Base-by-base conservation (phyloP, 345 rosid species). In the Erucastrum elatum region DNA sequence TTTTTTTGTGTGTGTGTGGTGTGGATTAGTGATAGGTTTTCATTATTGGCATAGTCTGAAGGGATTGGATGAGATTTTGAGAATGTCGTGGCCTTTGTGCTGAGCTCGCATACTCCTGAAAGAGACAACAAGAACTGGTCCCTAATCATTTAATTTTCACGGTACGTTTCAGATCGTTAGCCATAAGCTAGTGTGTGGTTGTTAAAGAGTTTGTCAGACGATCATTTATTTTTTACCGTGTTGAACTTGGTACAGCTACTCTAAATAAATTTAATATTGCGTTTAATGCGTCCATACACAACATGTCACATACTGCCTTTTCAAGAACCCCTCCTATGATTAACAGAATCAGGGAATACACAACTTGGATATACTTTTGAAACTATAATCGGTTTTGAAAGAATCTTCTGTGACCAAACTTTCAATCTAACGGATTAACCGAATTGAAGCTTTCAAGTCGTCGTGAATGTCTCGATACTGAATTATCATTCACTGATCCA, bases 51-150 rank as follows among this genome's bases (percentile, higher is more conserved):
- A 39, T 2, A 65, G 6, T 49, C 63, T 77, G 6, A 53, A 65
- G 63, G 63, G 37, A 64, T 72, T 68, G 70, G 82, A 51, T 79
- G 78, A 79, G 78, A 21, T 25, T 79, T 79, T 46, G 1, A 17
- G 78, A 49, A 62, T 79, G 60, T 79, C 82, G 82, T 79, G 78
- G 82, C 82, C 46, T 74, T 62, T 62, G 10, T 61, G 56, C 51
- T 1, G 4, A 30, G 37, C 66, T 62, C 17, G 29, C 35, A 29
- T 21, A 41, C 34, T 7, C 26, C 59, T 68, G 78, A 73, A 35
- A 73, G 69, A 59, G 74, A 73, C 31, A 34, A 59, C 6, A 7
- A 44, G 4, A 7, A 5, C 25, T 79, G 77, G 82, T 73, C 82
- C 77, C 77, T 60, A 0, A 3, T 79, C 3, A 79, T 79, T 79